A percentile compares a stretch with the other conserved stretches of the same genome.
These are phyloP conservation scores for Podosphaera aphanis DNA, from an alignment of 2,329 filamentous ascomycete species.

Conservation along the genomic window DNA sequence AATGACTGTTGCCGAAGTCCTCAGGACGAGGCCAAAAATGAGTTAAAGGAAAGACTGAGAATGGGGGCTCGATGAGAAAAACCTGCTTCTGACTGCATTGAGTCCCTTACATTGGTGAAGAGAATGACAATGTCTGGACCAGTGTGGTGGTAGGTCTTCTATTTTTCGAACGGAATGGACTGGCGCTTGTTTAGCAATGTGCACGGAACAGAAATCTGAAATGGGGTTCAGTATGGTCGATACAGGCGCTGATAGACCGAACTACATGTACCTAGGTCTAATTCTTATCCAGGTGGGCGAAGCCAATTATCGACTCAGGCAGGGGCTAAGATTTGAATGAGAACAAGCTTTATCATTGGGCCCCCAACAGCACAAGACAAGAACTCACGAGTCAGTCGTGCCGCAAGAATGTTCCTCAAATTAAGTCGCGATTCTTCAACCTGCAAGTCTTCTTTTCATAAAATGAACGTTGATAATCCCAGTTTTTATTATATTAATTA, in stretches of 20 bases:
- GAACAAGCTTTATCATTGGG: not conserved
- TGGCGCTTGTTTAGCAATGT: not conserved
- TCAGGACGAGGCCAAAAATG: constrained; percentile 21
- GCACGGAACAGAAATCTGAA: not conserved
- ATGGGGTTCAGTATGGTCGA: not conserved
- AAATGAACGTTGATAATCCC: too few relatives aligned
- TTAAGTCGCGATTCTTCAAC: not conserved
- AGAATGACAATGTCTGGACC: not conserved
- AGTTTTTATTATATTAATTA: too few relatives aligned
- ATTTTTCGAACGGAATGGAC: not conserved
- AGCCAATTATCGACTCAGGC: not conserved
- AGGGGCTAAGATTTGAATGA: not conserved
- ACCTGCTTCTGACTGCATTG: not conserved
- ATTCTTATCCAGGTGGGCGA: not conserved
- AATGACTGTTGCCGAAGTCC: constrained; percentile 18
- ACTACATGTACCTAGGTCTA: too few relatives aligned
- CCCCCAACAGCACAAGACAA: not conserved
- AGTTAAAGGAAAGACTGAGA: not conserved
- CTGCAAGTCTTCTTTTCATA: too few relatives aligned
- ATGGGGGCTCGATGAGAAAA: not conserved
- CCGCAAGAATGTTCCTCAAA: not conserved
- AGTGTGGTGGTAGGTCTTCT: not conserved
- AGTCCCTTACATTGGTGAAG: not conserved
- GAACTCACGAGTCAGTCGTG: not conserved
- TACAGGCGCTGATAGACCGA: too few relatives aligned